Evolutionary conservation across 75 land plant species (phyloP).

Genomic region (Pinus taeda): DNA sequence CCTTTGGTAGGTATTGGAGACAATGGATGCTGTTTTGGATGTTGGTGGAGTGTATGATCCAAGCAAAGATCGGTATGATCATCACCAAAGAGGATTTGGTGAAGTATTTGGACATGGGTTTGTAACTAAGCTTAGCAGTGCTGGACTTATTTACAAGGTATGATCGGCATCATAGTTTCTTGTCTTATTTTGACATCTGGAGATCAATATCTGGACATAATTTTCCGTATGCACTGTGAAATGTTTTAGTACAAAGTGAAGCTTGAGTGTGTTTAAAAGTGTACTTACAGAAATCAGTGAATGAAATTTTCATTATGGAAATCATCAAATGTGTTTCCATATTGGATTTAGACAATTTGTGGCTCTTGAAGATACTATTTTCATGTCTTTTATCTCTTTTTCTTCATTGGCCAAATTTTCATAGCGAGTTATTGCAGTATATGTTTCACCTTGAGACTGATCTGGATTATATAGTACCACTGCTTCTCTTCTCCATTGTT

Average conservation of each 20-base stretch:
- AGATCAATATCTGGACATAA: neutral
- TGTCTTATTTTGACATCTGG: neutral
- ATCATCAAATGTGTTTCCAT: neutral
- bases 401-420: neutral
- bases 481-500: neutral
- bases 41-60: slow-evolving; percentile 95
- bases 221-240: neutral
- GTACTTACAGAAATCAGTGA: too few species aligned
- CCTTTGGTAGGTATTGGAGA: slow-evolving; percentile 62
- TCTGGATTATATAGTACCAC: neutral
- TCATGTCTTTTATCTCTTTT: too few species aligned
- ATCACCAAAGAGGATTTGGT: slow-evolving; percentile 91
- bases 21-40: slow-evolving; percentile 92
- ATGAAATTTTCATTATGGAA: too few species aligned
- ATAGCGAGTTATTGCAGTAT: neutral
- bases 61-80: slow-evolving; percentile 75
- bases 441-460: neutral
- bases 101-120: slow-evolving; percentile 90
- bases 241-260: neutral
- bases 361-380: too few species aligned
- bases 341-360: neutral
- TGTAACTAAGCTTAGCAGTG: slow-evolving; percentile 88
- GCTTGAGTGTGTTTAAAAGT: too few species aligned
- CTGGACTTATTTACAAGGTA: slow-evolving; percentile 97
- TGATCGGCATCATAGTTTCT: neutral